These are phyloP conservation scores for Diaporthe citri DNA, from an alignment of 2,329 filamentous ascomycete species.

Conservation along the genomic window DNA sequence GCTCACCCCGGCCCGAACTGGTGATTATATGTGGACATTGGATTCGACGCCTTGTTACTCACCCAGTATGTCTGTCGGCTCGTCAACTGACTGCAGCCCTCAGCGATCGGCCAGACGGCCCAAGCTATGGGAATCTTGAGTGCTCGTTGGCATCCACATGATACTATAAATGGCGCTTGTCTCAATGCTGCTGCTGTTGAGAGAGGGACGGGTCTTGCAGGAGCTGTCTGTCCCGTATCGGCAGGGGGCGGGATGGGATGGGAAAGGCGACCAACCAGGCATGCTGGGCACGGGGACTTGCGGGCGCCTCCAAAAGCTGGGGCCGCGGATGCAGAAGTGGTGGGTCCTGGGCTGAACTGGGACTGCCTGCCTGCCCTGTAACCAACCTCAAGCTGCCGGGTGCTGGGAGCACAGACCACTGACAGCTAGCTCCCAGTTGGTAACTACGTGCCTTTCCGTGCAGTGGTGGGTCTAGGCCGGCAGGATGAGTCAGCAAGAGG, in stretches of 20 bases:
- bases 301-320: conserved; percentile 20
- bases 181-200: neutral
- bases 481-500: conserved; percentile 29
- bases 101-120: too few species aligned
- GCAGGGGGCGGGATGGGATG: neutral
- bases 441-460: neutral
- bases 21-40: neutral
- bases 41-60: neutral
- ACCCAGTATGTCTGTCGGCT: neutral
- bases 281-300: conserved; percentile 19
- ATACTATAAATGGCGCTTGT: neutral
- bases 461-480: neutral
- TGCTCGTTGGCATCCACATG: neutral
- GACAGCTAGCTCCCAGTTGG: neutral
- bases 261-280: neutral
- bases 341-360: conserved; percentile 12
- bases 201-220: conserved; percentile 8
- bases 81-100: neutral
- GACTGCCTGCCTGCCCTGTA: conserved; percentile 2
- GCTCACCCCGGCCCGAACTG: neutral
- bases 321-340: conserved; percentile 11
- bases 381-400: neutral
- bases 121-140: neutral
- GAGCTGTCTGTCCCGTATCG: conserved; percentile 5
- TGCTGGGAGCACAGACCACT: conserved; percentile 24